Conservation (phyloP, 2,329 filamentous ascomycete species). For the Cladosporium austrohemisphaericum region DNA sequence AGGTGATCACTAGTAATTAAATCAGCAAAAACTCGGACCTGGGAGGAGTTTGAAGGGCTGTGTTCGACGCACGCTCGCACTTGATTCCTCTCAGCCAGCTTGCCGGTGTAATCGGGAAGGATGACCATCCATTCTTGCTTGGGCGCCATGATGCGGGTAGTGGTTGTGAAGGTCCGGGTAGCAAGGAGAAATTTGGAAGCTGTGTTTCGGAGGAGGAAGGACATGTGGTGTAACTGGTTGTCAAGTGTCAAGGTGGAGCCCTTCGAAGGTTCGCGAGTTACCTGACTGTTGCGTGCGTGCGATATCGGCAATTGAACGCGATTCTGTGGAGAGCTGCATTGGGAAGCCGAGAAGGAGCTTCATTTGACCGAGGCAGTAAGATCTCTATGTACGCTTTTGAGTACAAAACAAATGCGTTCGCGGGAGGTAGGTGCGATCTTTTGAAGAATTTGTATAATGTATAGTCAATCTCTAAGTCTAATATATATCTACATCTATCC, state of each 20-base stretch:
- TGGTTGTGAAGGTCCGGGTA: constrained; percentile 21
- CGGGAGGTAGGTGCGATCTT: too few species aligned
- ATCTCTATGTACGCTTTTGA: not conserved
- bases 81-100: constrained; percentile 41
- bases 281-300: constrained; percentile 9
- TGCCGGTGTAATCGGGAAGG: constrained; percentile 42
- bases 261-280: not conserved
- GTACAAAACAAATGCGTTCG: too few species aligned
- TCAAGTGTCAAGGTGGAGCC: not conserved
- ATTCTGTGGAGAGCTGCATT: not conserved
- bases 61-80: constrained; percentile 35
- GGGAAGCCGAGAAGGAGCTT: not conserved
- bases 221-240: constrained; percentile 6
- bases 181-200: not conserved
- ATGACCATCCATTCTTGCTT: constrained; percentile 52
- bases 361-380: not conserved
- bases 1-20: constrained; percentile 50
- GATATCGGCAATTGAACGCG: constrained; percentile 15
- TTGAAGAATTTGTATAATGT: not conserved
- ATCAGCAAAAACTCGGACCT: constrained; percentile 33
- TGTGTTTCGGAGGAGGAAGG: not conserved
- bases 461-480: constrained; percentile 1
- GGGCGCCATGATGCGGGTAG: constrained; percentile 26
- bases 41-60: not conserved
- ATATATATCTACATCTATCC: not conserved